These are phyloP conservation scores for Trebouxia sp. DNA, from an alignment of 139 green algal genomes.

Conservation along the genomic window DNA sequence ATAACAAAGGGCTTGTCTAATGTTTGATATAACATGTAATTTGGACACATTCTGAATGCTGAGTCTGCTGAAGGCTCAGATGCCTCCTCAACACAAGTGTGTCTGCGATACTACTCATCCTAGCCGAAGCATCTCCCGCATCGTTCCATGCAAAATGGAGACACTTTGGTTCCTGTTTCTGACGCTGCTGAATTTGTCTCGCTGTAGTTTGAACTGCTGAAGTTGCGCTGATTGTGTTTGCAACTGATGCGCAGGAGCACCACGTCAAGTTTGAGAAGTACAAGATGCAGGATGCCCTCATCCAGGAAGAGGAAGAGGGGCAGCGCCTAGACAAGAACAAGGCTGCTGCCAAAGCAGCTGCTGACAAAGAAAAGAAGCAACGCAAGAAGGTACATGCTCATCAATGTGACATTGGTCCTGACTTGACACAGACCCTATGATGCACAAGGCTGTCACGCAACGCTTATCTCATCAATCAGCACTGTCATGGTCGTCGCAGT, in stretches of 20 bases:
- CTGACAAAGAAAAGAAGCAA: slow-evolving; percentile 57
- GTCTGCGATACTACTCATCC: too few species aligned
- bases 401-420: not conserved
- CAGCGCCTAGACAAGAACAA: slow-evolving; percentile 63
- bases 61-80: not conserved
- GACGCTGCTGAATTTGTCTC: too few species aligned
- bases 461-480: slow-evolving; percentile 46
- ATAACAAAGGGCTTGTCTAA: not conserved
- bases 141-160: not conserved
- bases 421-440: not conserved
- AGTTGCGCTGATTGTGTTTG: not conserved
- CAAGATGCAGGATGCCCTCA: slow-evolving; percentile 86
- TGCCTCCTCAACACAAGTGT: not conserved
- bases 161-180: not conserved
- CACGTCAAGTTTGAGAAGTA: slow-evolving; percentile 86
- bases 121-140: too few species aligned
- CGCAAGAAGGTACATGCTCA: slow-evolving; percentile 75
- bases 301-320: slow-evolving; percentile 88
- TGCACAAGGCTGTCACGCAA: slow-evolving; percentile 62
- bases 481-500: too few species aligned
- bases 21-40: not conserved
- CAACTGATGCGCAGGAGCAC: slow-evolving; percentile 59
- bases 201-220: too few species aligned
- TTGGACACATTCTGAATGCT: not conserved
- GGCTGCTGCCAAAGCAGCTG: slow-evolving; percentile 35